These are phyloP conservation scores for Candida wancherniae DNA, from an alignment of 805 yeast species.

Conservation along the genomic window DNA sequence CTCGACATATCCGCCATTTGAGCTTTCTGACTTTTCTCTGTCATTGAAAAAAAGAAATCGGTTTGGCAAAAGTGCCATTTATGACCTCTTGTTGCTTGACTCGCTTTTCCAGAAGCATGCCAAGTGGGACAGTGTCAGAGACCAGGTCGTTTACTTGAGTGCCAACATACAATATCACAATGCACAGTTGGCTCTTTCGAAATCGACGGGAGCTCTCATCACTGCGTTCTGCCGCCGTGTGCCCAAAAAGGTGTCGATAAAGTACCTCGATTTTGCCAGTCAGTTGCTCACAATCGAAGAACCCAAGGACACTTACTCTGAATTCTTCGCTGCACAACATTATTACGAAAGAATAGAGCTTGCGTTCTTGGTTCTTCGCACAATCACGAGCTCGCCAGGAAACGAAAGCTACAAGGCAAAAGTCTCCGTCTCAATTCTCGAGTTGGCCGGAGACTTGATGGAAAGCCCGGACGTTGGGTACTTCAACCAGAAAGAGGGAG, in stretches of 20 bases:
- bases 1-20: conserved; percentile 41
- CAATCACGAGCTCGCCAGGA: conserved; percentile 35
- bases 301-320: conserved; percentile 48
- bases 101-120: conserved; percentile 41
- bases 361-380: conserved; percentile 48
- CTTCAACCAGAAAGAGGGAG: conserved; percentile 26
- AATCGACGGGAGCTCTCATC: conserved; percentile 73
- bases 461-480: conserved; percentile 48
- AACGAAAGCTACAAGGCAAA: conserved; percentile 22
- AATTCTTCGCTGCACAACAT: conserved; percentile 41
- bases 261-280: conserved; percentile 31
- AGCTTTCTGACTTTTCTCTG: conserved; percentile 48
- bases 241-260: conserved; percentile 12
- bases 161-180: conserved; percentile 57
- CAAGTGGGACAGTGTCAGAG: conserved; percentile 30
- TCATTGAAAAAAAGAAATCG: conserved; percentile 41
- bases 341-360: conserved; percentile 64
- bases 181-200: conserved; percentile 65
- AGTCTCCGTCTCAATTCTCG: conserved; percentile 36
- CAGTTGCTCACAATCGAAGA: conserved; percentile 48
- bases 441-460: conserved; percentile 42
- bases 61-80: conserved; percentile 51
- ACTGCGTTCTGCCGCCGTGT: conserved; percentile 53
- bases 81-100: conserved; percentile 61
- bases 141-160: conserved; percentile 53